Evolutionary conservation across 179 eudicot genomes (phyloP), one percentile per base, ranked within the genome.

Genomic region (Kewa caespitosa): DNA sequence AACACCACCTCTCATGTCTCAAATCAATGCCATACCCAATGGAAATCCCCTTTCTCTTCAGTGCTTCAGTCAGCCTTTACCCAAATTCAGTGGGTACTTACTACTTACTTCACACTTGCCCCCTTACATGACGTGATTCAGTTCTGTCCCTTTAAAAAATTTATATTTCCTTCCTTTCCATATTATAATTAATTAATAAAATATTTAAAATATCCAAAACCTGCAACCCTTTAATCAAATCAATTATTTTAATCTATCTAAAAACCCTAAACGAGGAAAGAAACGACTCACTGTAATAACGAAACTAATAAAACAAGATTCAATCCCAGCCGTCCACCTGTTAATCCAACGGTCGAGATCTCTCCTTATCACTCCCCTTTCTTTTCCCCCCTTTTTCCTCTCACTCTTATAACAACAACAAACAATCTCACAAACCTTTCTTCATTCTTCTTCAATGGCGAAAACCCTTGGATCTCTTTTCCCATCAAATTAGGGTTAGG

Each of bases 301-400:
- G 22, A 64, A 70, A 78, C 57, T 74, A 75, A 55, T 50, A 71
- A 67, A 48, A 1, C 55, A 5, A 74, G 67, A 60, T 73, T 76
- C 77, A 75, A 84, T 84, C 84, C 80, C 37, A 8, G 38, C 84
- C 93, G 84, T 86, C 72, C 36, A 25, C 33, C 7, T 18, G 0
- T 15, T 42, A 61, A 85, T 86, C 87, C 80, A 68, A 89, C 90
- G 90, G 83, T 20, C 46, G 59, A 72, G 1, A 75, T 72, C 43
- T 38, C 43, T 43, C 72, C 78, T 70, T 76, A 66, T 32, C 31
- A 23, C 87, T 84, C 79, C 89, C 80, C 81, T 78, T 80, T 43
- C 31, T 32, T 59, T 33, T 41, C 69, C 55, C 67, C 57, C 61
- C n/a, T 65, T 23, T 28, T 38, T 22, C 37, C 37, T 67, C 72